A percentile compares a stretch with the other conserved stretches of the same genome.
Conservation (phyloP, 352 stramenopile genomes). For the Phytophthora crassamura region DNA sequence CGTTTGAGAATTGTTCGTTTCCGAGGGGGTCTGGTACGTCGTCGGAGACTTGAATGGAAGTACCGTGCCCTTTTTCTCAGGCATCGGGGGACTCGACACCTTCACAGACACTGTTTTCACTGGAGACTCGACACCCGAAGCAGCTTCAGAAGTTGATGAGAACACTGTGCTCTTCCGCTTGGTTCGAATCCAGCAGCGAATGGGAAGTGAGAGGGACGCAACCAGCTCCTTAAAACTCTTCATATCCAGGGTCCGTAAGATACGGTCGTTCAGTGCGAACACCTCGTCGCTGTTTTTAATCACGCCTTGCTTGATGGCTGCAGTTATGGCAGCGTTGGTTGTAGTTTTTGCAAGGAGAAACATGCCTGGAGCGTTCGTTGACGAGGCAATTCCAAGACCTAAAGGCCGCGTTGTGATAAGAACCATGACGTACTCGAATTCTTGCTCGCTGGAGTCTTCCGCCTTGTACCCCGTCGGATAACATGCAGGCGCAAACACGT, state of each 20-base stretch:
- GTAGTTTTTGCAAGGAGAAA: constrained; percentile 39
- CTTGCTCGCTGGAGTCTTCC: constrained; percentile 26
- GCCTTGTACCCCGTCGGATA: constrained; percentile 29
- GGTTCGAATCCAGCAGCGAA: constrained; percentile 68
- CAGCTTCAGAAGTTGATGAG: not conserved
- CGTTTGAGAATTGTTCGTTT: not conserved
- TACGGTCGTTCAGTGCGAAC: constrained; percentile 64
- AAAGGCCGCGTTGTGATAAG: constrained; percentile 60
- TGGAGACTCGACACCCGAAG: not conserved
- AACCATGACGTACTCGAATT: constrained; percentile 71
- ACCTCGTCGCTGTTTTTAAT: constrained; percentile 71
- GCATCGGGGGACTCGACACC: not conserved
- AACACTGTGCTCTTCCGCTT: constrained; percentile 38
- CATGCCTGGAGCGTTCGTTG: constrained; percentile 20
- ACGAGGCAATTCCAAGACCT: constrained; percentile 54
- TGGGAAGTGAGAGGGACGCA: constrained; percentile 38
- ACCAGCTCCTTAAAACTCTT: constrained; percentile 47
- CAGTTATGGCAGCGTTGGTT: constrained; percentile 46
- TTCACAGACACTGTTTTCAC: not conserved
- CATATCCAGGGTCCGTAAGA: constrained; percentile 40
- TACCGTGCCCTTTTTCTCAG: not conserved
- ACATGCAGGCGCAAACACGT: constrained; percentile 45
- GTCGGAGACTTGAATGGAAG: not conserved
- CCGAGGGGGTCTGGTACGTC: not conserved
- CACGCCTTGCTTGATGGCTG: constrained; percentile 57